phyloP scores from a whole-genome alignment of 257 asterid species.

The Solanum verrucosum region DNA sequence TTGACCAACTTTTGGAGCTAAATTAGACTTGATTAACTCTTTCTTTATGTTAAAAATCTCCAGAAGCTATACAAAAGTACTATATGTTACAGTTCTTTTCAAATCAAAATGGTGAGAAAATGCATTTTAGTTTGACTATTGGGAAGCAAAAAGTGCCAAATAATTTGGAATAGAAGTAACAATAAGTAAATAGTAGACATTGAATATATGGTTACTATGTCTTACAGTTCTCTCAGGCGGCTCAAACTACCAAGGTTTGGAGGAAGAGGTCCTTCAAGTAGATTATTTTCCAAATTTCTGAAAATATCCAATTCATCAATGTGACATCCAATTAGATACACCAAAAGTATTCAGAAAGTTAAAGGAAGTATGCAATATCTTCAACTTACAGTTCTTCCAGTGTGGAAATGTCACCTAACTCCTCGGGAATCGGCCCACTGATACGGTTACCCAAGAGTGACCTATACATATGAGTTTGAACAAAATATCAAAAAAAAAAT shows the following conservation, averaged over 20 bases:
- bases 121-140: background rate
- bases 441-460: constrained; percentile 72
- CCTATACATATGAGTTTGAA: constrained; percentile 23
- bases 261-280: constrained; percentile 75
- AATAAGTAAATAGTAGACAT: background rate
- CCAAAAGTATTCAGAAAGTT: background rate
- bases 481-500: background rate
- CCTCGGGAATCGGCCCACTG: constrained; percentile 59
- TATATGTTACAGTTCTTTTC: background rate
- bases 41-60: background rate
- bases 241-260: constrained; percentile 55
- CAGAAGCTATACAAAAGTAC: background rate
- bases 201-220: constrained; percentile 1
- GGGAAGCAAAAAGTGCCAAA: background rate
- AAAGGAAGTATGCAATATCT: background rate
- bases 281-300: constrained; percentile 76
- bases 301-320: constrained; percentile 2
- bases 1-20: background rate
- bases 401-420: constrained; percentile 60
- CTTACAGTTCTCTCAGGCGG: constrained; percentile 63
- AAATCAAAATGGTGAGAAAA: background rate
- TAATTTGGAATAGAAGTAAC: background rate
- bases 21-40: background rate
- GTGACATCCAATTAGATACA: constrained; percentile 13
- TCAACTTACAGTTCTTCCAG: constrained; percentile 62